Evolutionary conservation across 192 early-diverging fungal species (phyloP).

Genomic region (Umbelopsis sp.): DNA sequence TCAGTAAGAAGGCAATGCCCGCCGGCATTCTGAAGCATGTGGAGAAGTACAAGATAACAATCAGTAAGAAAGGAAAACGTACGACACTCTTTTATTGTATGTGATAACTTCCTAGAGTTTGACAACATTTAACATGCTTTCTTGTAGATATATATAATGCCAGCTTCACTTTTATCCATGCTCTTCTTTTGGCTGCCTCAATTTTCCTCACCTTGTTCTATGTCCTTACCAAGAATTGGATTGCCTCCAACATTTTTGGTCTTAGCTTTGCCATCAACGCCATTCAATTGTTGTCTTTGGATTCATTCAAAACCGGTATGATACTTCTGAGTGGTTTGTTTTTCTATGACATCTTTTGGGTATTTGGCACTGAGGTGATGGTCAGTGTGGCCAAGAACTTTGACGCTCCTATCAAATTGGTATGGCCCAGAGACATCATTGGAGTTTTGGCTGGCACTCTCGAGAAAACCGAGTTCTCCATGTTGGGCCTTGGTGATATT

Average conservation of each 20-base stretch:
- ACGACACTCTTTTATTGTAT: conserved; percentile 6
- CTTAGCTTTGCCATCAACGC: conserved; percentile 86
- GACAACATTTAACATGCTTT: conserved; percentile 21
- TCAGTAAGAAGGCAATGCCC: conserved; percentile 51
- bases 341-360: conserved; percentile 98
- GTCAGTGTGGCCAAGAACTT: conserved; percentile 95
- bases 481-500: conserved; percentile 97
- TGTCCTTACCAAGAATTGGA: conserved; percentile 89
- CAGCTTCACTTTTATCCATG: conserved; percentile 70
- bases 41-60: conserved; percentile 70
- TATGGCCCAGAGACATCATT: conserved; percentile 80
- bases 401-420: conserved; percentile 96
- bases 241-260: conserved; percentile 87
- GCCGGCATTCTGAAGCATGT: conserved; percentile 54
- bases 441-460: conserved; percentile 47
- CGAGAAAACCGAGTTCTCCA: conserved; percentile 68
- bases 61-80: conserved; percentile 73
- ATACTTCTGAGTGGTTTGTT: conserved; percentile 90
- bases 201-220: conserved; percentile 73
- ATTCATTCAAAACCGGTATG: conserved; percentile 97
- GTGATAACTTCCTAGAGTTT: background rate
- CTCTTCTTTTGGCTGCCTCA: conserved; percentile 59
- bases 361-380: conserved; percentile 99
- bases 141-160: conserved; percentile 53
- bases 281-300: conserved; percentile 84